Percentiles rank a stretch among this genome's conserved stretches.
These are phyloP conservation scores for Leccinum subgranulosum DNA, from an alignment of 768 basidiomycete genomes.

Conservation along the genomic window DNA sequence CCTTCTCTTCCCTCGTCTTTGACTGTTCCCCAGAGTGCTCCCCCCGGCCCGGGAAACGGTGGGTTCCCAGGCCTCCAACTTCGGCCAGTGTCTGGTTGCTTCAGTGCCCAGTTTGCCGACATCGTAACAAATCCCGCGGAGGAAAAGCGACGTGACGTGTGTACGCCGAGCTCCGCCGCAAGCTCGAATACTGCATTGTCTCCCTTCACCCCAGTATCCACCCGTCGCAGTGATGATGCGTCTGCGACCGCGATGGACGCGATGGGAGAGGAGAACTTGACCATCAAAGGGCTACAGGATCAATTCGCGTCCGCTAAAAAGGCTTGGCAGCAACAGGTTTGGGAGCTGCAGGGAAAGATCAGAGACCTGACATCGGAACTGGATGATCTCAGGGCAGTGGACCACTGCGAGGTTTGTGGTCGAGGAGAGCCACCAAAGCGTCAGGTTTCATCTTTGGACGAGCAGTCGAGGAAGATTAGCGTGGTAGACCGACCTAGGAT, in stretches of 20 bases:
- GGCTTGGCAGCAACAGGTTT: constrained; percentile 69
- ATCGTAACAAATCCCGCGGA: constrained; percentile 30
- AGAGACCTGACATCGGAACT: constrained; percentile 69
- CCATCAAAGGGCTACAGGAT: constrained; percentile 56
- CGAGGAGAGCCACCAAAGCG: constrained; percentile 35
- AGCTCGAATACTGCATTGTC: constrained; percentile 42
- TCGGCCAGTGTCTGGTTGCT: constrained; percentile 73
- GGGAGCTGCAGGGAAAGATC: constrained; percentile 74
- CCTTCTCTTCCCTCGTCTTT: constrained; percentile 12
- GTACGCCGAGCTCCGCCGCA: constrained; percentile 48
- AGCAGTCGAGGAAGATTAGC: constrained; percentile 29
- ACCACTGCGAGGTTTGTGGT: constrained; percentile 60
- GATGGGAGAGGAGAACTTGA: constrained; percentile 41
- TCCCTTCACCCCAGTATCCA: constrained; percentile 44
- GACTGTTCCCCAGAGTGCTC: constrained; percentile 55
- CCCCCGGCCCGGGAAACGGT: constrained; percentile 53
- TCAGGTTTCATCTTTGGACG: constrained; percentile 10
- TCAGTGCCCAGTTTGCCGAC: constrained; percentile 65
- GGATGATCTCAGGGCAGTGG: constrained; percentile 47
- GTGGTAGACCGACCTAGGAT: constrained; percentile 64
- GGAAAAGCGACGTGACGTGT: constrained; percentile 39
- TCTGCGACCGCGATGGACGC: constrained; percentile 20
- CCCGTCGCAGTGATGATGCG: constrained; percentile 34
- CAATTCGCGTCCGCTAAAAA: constrained; percentile 55
- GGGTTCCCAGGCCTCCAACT: constrained; percentile 68